phyloP scores from a whole-genome alignment of 805 yeast genomes.

The Starmerella tilneyi region DNA sequence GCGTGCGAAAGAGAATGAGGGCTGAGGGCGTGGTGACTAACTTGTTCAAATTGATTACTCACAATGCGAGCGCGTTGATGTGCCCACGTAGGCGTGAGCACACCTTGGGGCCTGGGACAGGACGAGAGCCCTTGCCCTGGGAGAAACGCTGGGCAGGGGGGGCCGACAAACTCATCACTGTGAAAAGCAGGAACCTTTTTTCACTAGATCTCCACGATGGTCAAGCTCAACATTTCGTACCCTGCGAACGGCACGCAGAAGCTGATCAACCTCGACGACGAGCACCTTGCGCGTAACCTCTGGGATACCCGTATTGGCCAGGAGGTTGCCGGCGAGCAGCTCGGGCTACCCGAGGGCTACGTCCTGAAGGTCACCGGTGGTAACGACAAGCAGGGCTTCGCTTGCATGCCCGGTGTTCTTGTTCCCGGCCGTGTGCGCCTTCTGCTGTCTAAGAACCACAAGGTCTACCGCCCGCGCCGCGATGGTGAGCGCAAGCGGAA shows the following conservation, averaged over 20 bases:
- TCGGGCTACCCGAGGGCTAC: slow-evolving; percentile 99
- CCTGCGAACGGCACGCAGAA: slow-evolving; percentile 99
- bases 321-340: slow-evolving; percentile 97
- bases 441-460: slow-evolving; percentile 83
- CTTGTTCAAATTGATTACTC: too few relatives aligned
- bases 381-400: slow-evolving; percentile 99
- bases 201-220: slow-evolving; percentile 20
- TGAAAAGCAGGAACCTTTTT: slow-evolving; percentile 12
- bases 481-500: slow-evolving; percentile 99
- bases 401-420: slow-evolving; percentile 99
- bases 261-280: slow-evolving; percentile 95
- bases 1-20: background rate
- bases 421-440: slow-evolving; percentile 99
- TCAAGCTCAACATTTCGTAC: slow-evolving; percentile 94
- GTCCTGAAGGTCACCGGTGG: slow-evolving; percentile 98
- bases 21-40: slow-evolving; percentile 6
- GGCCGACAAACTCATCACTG: slow-evolving; percentile 7
- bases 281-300: slow-evolving; percentile 95
- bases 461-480: slow-evolving; percentile 99
- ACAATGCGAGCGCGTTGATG: too few relatives aligned
- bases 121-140: background rate
- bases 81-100: too few relatives aligned
- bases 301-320: slow-evolving; percentile 99
- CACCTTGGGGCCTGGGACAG: background rate
- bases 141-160: slow-evolving; percentile 5